A percentile compares a stretch with the other conserved stretches of the same genome.
These are phyloP conservation scores for Paraurostyla sp. DNA, from an alignment of 73 alveolate genomes.

Conservation along the genomic window DNA sequence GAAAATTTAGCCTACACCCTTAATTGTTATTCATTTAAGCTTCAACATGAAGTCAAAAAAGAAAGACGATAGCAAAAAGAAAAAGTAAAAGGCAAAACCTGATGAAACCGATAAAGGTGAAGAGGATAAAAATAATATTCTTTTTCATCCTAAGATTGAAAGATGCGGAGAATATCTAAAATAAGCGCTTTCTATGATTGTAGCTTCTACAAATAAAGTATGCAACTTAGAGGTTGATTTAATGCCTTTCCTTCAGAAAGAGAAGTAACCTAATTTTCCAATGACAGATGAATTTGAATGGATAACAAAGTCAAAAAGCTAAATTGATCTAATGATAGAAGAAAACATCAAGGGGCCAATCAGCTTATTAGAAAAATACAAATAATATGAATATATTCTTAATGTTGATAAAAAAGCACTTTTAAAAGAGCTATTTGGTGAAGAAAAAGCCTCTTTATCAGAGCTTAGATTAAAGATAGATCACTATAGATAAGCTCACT, in stretches of 20 bases:
- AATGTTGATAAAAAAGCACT: slow-evolving; percentile 63
- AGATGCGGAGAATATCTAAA: slow-evolving; percentile 52
- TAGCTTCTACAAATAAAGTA: slow-evolving; percentile 71
- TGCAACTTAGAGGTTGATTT: slow-evolving; percentile 69
- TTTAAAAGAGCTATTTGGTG: slow-evolving; percentile 63
- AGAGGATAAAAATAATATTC: slow-evolving; percentile 27
- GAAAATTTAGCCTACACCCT: slow-evolving; percentile 74
- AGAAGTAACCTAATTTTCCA: slow-evolving; percentile 68
- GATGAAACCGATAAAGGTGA: slow-evolving; percentile 85
- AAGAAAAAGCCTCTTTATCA: slow-evolving; percentile 63
- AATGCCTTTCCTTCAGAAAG: slow-evolving; percentile 80
- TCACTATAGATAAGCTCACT: slow-evolving; percentile 48
- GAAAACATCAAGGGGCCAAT: slow-evolving; percentile 74
- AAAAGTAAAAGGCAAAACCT: slow-evolving; percentile 64
- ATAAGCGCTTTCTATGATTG: slow-evolving; percentile 59
- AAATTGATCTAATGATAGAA: slow-evolving; percentile 60
- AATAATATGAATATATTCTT: slow-evolving; percentile 74
- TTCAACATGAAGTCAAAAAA: slow-evolving; percentile 61
- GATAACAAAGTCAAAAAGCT: slow-evolving; percentile 52
- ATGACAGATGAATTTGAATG: slow-evolving; percentile 51
- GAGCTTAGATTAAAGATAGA: slow-evolving; percentile 57
- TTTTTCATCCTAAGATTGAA: slow-evolving; percentile 58
- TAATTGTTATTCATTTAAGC: slow-evolving; percentile 64
- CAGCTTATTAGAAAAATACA: slow-evolving; percentile 68
- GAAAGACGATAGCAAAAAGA: slow-evolving; percentile 76